Evolutionary conservation across 202 grass and related monocot species (phyloP).

Genomic region (Musa balbisiana): DNA sequence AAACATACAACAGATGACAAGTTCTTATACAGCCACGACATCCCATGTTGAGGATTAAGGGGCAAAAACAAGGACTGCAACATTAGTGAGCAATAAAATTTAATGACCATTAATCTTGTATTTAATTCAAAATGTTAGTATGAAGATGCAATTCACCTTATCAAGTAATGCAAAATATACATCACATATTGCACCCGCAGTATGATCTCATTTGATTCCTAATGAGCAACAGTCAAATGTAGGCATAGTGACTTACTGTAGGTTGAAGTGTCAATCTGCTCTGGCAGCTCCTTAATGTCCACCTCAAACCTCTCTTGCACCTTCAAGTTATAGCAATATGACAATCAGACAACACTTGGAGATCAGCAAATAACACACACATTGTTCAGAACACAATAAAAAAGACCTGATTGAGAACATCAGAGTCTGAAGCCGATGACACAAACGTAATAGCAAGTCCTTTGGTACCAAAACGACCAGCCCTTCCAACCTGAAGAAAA

Average conservation of each 20-base stretch:
- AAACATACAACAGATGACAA: too few species aligned
- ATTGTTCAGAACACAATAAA: not conserved
- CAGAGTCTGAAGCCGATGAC: constrained; percentile 82
- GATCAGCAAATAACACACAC: not conserved
- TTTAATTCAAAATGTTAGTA: too few species aligned
- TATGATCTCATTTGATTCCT: too few species aligned
- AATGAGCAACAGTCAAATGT: too few species aligned
- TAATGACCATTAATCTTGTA: too few species aligned
- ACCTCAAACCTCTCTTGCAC: constrained; percentile 99
- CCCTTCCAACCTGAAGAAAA: constrained; percentile 66
- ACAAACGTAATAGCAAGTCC: constrained; percentile 97
- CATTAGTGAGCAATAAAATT: too few species aligned
- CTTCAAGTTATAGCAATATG: constrained; percentile 11
- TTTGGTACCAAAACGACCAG: constrained; percentile 93
- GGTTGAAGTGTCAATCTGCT: constrained; percentile 94
- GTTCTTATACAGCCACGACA: too few species aligned
- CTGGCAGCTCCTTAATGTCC: constrained; percentile 93
- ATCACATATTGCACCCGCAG: too few species aligned
- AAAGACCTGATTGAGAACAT: constrained; percentile 83
- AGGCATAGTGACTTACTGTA: constrained; percentile 60
- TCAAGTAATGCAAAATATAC: too few species aligned
- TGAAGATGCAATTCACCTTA: too few species aligned
- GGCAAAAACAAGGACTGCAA: too few species aligned
- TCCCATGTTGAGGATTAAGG: too few species aligned
- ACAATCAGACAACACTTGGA: constrained; percentile 12